Conservation (phyloP, 202 grass and related monocot species). For the Panicum virgatum region DNA sequence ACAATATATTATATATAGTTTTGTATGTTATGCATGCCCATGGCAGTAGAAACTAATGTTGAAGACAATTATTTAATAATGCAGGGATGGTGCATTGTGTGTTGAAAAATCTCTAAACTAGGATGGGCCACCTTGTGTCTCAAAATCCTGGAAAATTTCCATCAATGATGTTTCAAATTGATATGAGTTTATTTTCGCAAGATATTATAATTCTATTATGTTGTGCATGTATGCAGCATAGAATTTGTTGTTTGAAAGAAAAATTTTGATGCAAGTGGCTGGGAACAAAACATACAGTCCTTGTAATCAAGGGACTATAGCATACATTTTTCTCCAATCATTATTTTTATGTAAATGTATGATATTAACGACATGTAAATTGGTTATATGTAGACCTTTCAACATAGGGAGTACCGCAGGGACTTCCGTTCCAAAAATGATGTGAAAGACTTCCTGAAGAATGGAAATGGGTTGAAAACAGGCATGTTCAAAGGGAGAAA, state of each 20-base stretch:
- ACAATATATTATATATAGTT: neutral
- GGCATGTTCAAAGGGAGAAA: neutral
- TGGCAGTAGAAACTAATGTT: neutral
- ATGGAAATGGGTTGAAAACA: accelerated
- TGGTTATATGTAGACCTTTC: neutral
- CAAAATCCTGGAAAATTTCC: neutral
- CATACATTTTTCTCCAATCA: neutral
- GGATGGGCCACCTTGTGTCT: neutral
- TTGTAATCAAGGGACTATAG: neutral
- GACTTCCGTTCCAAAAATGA: neutral
- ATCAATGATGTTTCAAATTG: too few relatives aligned
- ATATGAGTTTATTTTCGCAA: neutral
- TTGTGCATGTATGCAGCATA: neutral
- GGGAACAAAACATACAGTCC: neutral
- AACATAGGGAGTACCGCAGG: neutral
- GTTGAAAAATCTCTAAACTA: neutral
- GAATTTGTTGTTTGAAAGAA: neutral
- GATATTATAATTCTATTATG: neutral
- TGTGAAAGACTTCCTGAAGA: neutral
- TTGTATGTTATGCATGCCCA: neutral
- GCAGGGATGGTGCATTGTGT: neutral
- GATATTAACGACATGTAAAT: neutral
- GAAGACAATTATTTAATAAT: too few relatives aligned
- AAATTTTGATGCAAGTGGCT: neutral
- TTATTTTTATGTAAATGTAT: neutral